Percentiles rank a stretch among this genome's conserved stretches.
Conservation (phyloP, 2,329 filamentous ascomycete genomes). For the Sarocladium kiliense region DNA sequence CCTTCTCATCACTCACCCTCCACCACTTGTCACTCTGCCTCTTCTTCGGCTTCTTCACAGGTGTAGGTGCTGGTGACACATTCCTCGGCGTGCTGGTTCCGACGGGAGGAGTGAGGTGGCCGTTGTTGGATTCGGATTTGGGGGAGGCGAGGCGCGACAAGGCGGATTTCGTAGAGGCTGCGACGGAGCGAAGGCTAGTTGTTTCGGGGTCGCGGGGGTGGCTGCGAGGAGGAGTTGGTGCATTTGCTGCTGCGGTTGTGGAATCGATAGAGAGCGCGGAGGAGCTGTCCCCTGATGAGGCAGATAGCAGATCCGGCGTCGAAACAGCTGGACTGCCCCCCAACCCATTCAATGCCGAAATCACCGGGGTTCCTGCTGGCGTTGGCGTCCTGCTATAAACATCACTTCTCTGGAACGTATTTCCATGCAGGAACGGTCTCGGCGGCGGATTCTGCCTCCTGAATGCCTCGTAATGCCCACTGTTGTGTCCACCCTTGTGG, state of each 20-base stretch:
- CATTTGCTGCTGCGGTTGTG: not conserved
- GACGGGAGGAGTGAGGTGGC: not conserved
- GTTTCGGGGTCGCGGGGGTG: constrained; percentile 41
- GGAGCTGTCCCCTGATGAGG: constrained; percentile 26
- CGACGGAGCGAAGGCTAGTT: constrained; percentile 50
- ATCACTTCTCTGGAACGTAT: constrained; percentile 70
- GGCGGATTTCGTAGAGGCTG: constrained; percentile 50
- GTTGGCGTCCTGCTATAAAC: constrained; percentile 63
- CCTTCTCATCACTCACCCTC: constrained; percentile 95
- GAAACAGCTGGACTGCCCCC: constrained; percentile 39
- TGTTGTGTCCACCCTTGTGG: constrained; percentile 93
- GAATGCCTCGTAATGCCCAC: constrained; percentile 96
- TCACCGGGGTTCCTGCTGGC: constrained; percentile 43
- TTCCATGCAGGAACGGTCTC: constrained; percentile 75
- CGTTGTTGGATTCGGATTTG: constrained; percentile 16
- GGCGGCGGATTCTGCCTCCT: constrained; percentile 70
- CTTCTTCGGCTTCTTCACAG: constrained; percentile 37
- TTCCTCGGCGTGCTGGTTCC: constrained; percentile 5
- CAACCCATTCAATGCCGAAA: constrained; percentile 25
- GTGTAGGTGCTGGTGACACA: constrained; percentile 14
- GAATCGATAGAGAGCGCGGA: constrained; percentile 35
- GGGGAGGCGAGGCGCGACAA: constrained; percentile 43
- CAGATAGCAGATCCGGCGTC: constrained; percentile 41
- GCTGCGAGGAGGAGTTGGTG: constrained; percentile 24
- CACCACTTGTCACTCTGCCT: constrained; percentile 78